These are phyloP conservation scores for Ustilago shanxiensis DNA, from an alignment of 1,284 basidiomycete species.

Conservation along the genomic window DNA sequence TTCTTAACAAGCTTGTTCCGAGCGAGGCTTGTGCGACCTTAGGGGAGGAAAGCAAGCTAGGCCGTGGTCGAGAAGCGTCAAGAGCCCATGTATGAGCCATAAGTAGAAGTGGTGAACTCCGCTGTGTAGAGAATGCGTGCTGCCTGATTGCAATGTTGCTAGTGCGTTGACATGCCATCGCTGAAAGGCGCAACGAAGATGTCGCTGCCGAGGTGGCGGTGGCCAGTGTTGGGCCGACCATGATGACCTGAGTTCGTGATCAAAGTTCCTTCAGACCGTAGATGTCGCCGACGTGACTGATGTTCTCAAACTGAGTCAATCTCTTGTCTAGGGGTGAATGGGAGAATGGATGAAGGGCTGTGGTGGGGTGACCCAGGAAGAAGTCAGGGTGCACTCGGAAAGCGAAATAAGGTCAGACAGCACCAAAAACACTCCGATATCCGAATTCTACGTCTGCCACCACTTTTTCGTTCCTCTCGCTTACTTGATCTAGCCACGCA, in stretches of 20 bases:
- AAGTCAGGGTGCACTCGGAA: conserved; percentile 19
- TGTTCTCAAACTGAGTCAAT: too few relatives aligned
- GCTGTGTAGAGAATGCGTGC: conserved; percentile 1
- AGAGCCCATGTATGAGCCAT: conserved; percentile 49
- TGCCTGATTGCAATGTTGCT: not conserved
- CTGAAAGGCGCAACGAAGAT: conserved; percentile 20
- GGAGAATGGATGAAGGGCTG: too few relatives aligned
- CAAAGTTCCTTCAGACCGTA: not conserved
- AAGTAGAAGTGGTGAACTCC: conserved; percentile 30
- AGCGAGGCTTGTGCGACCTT: not conserved
- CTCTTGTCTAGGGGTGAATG: too few relatives aligned
- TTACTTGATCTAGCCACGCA: conserved; percentile 13
- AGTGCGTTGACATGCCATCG: conserved; percentile 13
- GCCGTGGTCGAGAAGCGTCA: conserved; percentile 12
- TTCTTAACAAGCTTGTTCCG: not conserved
- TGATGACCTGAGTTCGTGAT: not conserved
- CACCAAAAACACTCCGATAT: conserved; percentile 10
- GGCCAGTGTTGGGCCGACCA: conserved; percentile 14
- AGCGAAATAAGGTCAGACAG: conserved; percentile 6
- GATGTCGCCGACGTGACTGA: not conserved
- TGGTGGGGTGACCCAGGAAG: not conserved
- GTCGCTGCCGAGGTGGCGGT: conserved; percentile 7
- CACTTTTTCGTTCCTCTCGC: not conserved
- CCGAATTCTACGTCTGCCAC: too few relatives aligned
- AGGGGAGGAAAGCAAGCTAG: not conserved